Evolutionary conservation across 2,329 filamentous ascomycete species (phyloP).

Genomic region (Orbilia javanica): DNA sequence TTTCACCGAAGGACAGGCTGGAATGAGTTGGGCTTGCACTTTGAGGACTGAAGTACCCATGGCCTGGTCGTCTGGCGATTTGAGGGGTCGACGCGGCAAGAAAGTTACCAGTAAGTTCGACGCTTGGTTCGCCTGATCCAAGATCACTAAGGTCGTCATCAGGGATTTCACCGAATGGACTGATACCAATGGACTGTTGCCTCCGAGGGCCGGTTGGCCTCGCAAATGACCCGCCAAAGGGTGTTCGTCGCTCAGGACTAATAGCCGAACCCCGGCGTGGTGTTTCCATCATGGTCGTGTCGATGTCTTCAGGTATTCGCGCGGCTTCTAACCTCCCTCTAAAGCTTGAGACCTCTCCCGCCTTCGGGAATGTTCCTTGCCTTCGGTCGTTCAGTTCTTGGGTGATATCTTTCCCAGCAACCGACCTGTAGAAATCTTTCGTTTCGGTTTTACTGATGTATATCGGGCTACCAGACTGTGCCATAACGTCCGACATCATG

Average conservation of each 20-base stretch:
- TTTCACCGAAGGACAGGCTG: conserved; percentile 44
- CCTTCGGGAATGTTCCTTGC: conserved; percentile 47
- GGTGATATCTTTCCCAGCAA: conserved; percentile 55
- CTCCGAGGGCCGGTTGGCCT: conserved; percentile 44
- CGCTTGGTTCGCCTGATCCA: conserved; percentile 41
- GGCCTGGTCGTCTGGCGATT: conserved; percentile 35
- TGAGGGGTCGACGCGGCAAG: conserved; percentile 51
- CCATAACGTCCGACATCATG: conserved; percentile 48
- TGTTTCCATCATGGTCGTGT: conserved; percentile 37
- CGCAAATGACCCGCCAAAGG: conserved; percentile 45
- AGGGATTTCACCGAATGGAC: conserved; percentile 29
- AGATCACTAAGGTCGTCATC: conserved; percentile 49
- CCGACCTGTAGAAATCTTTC: conserved; percentile 45
- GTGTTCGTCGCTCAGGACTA: conserved; percentile 46
- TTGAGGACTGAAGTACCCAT: conserved; percentile 53
- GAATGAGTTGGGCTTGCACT: conserved; percentile 52
- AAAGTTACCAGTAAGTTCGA: conserved; percentile 54
- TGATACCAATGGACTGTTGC: conserved; percentile 35
- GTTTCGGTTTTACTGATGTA: conserved; percentile 56
- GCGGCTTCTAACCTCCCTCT: conserved; percentile 45
- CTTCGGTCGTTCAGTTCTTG: conserved; percentile 53
- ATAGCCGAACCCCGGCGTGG: conserved; percentile 37
- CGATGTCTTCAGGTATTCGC: conserved; percentile 27
- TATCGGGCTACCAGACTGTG: conserved; percentile 37
- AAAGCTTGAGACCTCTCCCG: conserved; percentile 52